Evolutionary conservation across 305 asterid genomes (phyloP).

Genomic region (Plantago rigida): DNA sequence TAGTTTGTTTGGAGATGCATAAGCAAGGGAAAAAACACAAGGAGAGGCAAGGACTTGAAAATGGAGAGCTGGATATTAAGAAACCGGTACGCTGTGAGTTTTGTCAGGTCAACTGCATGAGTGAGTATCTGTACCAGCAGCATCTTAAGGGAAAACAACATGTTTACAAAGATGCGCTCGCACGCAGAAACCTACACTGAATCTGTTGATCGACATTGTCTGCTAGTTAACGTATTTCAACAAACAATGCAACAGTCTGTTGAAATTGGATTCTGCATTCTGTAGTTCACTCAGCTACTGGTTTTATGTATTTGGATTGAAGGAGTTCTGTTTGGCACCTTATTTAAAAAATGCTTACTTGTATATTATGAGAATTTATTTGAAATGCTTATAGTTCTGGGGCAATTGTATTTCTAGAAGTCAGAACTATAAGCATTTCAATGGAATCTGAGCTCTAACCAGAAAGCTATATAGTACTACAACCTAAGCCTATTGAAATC

Average conservation of each 20-base stretch:
- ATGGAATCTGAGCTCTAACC: too few relatives aligned
- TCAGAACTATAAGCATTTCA: too few relatives aligned
- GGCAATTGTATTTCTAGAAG: too few relatives aligned
- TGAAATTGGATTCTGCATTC: too few relatives aligned
- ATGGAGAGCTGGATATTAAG: background rate
- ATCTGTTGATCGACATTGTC: background rate
- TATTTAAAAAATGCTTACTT: too few relatives aligned
- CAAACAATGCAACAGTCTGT: background rate
- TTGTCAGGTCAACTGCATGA: background rate
- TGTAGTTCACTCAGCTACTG: too few relatives aligned
- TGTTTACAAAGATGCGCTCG: background rate
- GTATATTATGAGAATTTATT: too few relatives aligned
- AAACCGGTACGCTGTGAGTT: background rate
- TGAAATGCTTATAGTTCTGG: too few relatives aligned
- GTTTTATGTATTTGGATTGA: too few relatives aligned
- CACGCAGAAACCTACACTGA: background rate
- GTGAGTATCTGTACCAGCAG: background rate
- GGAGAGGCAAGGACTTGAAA: background rate
- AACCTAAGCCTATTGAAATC: too few relatives aligned
- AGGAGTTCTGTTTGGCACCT: too few relatives aligned
- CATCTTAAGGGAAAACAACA: background rate
- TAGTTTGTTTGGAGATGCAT: slow-evolving; percentile 1
- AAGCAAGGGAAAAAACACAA: slow-evolving; percentile 1
- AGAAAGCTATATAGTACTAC: too few relatives aligned
- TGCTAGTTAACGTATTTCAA: background rate